phyloP scores from a whole-genome alignment of 345 rosid species.

The Turnera subulata region DNA sequence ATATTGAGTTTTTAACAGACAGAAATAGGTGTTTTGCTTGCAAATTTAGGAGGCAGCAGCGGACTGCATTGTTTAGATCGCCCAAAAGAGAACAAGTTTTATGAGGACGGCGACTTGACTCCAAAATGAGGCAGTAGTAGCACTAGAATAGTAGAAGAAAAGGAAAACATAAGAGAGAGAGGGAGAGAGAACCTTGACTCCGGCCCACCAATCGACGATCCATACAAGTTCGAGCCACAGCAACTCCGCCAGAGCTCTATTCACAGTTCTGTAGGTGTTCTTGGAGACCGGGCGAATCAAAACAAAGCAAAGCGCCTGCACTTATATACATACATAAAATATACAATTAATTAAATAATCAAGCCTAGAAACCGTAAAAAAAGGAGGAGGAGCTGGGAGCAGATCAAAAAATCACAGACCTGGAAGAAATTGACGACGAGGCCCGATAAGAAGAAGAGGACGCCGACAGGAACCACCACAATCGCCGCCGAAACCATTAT shows the following conservation, averaged over 20 bases:
- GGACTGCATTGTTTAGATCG: too few species aligned
- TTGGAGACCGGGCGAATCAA: constrained; percentile 29
- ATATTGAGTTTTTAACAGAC: too few species aligned
- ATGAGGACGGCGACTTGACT: too few species aligned
- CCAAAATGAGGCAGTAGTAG: too few species aligned
- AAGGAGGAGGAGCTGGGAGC: neutral
- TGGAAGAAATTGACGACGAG: constrained; percentile 22
- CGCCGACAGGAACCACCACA: constrained; percentile 23
- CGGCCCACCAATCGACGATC: constrained; percentile 37
- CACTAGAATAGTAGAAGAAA: neutral
- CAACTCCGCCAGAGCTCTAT: constrained; percentile 23
- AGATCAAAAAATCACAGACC: neutral
- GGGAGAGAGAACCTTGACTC: constrained; percentile 14
- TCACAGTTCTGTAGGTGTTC: constrained; percentile 24
- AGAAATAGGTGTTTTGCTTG: too few species aligned
- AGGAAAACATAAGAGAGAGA: neutral
- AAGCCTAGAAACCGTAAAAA: constrained; percentile 1
- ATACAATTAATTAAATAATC: neutral
- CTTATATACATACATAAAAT: neutral
- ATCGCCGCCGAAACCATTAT: constrained; percentile 24
- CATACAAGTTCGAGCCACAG: constrained; percentile 33
- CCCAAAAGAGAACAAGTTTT: too few species aligned
- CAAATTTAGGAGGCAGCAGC: too few species aligned
- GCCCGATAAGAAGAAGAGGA: constrained; percentile 28
- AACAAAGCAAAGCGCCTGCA: constrained; percentile 26